Conservation (phyloP, 2,329 filamentous ascomycete genomes). For the Diaporthe citrichinensis region DNA sequence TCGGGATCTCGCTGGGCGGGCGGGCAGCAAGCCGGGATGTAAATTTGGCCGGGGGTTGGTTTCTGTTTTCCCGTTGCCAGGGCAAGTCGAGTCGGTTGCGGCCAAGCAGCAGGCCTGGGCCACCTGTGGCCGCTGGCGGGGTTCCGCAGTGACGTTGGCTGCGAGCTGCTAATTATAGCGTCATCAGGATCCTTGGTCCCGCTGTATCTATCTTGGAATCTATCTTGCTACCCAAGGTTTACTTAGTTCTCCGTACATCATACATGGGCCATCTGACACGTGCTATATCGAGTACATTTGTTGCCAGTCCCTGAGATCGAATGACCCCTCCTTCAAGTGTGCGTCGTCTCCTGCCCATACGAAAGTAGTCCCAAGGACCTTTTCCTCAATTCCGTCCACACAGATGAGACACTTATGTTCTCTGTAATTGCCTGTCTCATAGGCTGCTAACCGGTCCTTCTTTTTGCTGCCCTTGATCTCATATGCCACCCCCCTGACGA, state of each 20-base stretch:
- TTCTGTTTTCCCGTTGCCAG: conserved; percentile 21
- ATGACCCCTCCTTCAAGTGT: background rate
- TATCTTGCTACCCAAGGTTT: background rate
- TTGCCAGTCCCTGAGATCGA: background rate
- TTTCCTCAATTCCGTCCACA: background rate
- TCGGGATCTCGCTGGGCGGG: background rate
- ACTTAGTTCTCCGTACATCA: background rate
- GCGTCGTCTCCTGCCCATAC: background rate
- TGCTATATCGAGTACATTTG: conserved; percentile 1
- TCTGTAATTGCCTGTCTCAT: background rate
- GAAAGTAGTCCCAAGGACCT: background rate
- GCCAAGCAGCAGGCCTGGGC: background rate
- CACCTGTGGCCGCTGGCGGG: background rate
- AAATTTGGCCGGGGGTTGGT: conserved; percentile 1
- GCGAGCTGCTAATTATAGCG: conserved; percentile 20
- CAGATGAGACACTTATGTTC: background rate
- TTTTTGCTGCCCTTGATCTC: background rate
- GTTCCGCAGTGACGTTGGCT: conserved; percentile 25
- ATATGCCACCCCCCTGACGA: background rate
- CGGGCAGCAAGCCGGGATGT: background rate
- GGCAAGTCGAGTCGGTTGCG: background rate
- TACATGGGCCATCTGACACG: background rate
- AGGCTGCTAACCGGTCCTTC: background rate
- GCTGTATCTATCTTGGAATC: background rate
- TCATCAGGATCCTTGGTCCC: conserved; percentile 4